Conservation (phyloP, 768 basidiomycete species). For the Podaxis pistillaris region DNA sequence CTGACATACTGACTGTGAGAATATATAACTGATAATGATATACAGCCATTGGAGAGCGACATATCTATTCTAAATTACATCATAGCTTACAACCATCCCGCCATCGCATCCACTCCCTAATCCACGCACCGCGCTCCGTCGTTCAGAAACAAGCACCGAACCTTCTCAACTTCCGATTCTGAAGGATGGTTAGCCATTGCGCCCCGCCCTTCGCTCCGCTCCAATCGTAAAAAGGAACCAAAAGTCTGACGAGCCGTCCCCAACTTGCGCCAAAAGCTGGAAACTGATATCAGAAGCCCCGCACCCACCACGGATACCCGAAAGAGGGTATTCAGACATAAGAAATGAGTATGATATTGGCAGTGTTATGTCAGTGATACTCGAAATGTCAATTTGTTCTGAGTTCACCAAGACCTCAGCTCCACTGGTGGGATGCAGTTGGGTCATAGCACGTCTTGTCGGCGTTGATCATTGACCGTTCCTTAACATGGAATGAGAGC, state of each 20-base stretch:
- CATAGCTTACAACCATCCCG: neutral
- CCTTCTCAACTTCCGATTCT: neutral
- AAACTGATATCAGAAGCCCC: neutral
- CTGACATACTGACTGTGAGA: neutral
- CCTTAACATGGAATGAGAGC: too few species aligned
- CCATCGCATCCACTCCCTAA: neutral
- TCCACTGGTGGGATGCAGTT: neutral
- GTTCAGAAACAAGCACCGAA: neutral
- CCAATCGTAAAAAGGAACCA: neutral
- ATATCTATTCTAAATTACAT: neutral
- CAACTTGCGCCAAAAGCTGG: neutral
- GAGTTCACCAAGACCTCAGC: neutral
- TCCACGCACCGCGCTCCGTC: neutral
- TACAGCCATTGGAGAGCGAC: neutral
- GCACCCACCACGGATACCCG: neutral
- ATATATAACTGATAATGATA: neutral
- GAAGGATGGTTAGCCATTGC: neutral
- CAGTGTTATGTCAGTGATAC: neutral
- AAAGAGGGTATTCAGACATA: neutral
- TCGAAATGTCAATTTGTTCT: neutral
- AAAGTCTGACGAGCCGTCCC: too few species aligned
- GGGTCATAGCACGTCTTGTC: neutral
- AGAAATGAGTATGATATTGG: neutral
- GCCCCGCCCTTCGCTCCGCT: neutral
- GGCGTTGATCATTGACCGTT: too few species aligned